Conservation (phyloP, 768 basidiomycete species). For the Suillus variegatus region DNA sequence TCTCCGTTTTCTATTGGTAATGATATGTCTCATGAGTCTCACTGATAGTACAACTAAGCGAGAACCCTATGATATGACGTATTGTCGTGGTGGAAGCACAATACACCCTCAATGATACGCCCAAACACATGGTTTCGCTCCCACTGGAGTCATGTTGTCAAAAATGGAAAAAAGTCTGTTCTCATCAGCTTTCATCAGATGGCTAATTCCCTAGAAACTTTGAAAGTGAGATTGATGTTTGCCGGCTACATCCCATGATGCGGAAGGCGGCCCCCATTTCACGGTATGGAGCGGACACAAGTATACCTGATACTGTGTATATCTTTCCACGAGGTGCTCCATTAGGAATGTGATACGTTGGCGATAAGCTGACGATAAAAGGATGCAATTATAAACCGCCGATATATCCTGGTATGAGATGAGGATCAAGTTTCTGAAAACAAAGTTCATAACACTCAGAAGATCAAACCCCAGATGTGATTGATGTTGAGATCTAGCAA, state of each 20-base stretch:
- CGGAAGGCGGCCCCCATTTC: conserved; percentile 1
- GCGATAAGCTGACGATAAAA: not conserved
- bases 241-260: not conserved
- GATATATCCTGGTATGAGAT: not conserved
- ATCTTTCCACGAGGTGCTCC: not conserved
- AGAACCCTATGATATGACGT: not conserved
- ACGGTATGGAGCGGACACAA: not conserved
- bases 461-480: not conserved
- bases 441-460: not conserved
- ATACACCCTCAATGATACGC: not conserved
- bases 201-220: not conserved
- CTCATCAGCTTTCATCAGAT: not conserved
- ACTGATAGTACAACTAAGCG: no score
- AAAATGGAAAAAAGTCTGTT: not conserved
- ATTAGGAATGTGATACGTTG: not conserved
- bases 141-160: not conserved
- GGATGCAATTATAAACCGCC: not conserved
- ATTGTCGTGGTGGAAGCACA: not conserved
- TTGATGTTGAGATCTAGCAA: not conserved
- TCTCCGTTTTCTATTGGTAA: not conserved
- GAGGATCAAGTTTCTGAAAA: not conserved
- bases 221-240: conserved; percentile 3
- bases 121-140: not conserved
- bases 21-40: no score
- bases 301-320: not conserved